phyloP scores from a whole-genome alignment of 768 basidiomycete species.

The Lactifluus echinatus region DNA sequence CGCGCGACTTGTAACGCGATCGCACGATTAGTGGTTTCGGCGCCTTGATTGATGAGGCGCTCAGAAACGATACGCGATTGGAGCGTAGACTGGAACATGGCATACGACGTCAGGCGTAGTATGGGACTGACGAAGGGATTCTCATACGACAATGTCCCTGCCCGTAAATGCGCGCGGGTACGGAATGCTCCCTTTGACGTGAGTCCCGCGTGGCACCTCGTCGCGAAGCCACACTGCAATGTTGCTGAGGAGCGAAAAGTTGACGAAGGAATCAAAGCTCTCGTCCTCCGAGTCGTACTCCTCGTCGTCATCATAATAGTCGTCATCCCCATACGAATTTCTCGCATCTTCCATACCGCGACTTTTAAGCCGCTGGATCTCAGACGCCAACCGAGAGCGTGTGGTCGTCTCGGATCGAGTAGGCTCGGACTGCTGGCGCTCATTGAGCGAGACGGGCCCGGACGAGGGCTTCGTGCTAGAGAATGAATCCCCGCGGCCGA shows the following conservation, averaged over 20 bases:
- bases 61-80: slow-evolving; percentile 83
- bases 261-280: slow-evolving; percentile 71
- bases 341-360: slow-evolving; percentile 27
- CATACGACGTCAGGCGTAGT: background rate
- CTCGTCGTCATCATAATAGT: slow-evolving; percentile 36
- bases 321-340: slow-evolving; percentile 36
- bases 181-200: slow-evolving; percentile 89
- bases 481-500: slow-evolving; percentile 7
- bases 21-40: slow-evolving; percentile 69
- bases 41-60: slow-evolving; percentile 63
- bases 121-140: background rate
- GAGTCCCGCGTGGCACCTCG: slow-evolving; percentile 77
- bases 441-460: background rate
- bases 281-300: slow-evolving; percentile 45
- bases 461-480: background rate
- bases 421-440: slow-evolving; percentile 7
- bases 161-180: slow-evolving; percentile 91
- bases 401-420: slow-evolving; percentile 13
- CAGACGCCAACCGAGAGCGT: slow-evolving; percentile 17
- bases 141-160: slow-evolving; percentile 82
- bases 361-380: slow-evolving; percentile 26
- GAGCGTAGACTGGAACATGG: slow-evolving; percentile 62
- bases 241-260: slow-evolving; percentile 80
- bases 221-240: slow-evolving; percentile 85
- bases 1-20: slow-evolving; percentile 84